Evolutionary conservation across 495 filamentous ascomycete genomes (phyloP), one percentile per base, ranked within the genome.

Genomic region (Neurospora discreta): DNA sequence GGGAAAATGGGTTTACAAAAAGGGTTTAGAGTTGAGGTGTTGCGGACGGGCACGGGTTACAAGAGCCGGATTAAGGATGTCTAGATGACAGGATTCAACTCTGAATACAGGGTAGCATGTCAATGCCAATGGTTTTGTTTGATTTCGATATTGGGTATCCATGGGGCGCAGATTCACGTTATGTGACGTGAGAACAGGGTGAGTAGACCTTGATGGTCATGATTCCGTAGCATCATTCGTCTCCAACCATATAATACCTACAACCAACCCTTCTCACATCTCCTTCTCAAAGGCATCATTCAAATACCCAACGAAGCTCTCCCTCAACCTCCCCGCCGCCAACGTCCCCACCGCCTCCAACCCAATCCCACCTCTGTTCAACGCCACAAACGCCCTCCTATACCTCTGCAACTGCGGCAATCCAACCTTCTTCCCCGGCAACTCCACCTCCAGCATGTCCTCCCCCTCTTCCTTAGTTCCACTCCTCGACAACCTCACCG

Each of bases 371-470:
- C 86, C 76, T 83, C 83, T 43, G 74, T 97, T 95, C 77, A 98
- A 77, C 44, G 85, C 85, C 71, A 97, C 93, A 84, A 94, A 98
- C 77, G 95, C 92, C 74, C 95, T 88, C 68, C 94, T 85, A 73
- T 97, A 76, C 70, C 95, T 81, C 81, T 98, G 95, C 78, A 98
- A 78, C 74, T 91, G 89, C 40, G 95, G 91, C 67, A 97, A 75
- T 0, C 89, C 87, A 9, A 93, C 77, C 58, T 87, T 84, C 10
- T 85, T 87, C 11, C 83, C 82, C 0, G 92, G 91, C 43, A 94
- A 77, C 71, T 87, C 82, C 20, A 90, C 77, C 26, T 83, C 75
- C 68, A 88, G 70, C 36, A 79, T 78, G 30, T 82, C 78, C 38
- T 80, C 75, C 73, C 77, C 74, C 73, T 78, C 74, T 77, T 74